Conservation (phyloP, 1,284 basidiomycete species). For the Lignosus rhinocerotis region DNA sequence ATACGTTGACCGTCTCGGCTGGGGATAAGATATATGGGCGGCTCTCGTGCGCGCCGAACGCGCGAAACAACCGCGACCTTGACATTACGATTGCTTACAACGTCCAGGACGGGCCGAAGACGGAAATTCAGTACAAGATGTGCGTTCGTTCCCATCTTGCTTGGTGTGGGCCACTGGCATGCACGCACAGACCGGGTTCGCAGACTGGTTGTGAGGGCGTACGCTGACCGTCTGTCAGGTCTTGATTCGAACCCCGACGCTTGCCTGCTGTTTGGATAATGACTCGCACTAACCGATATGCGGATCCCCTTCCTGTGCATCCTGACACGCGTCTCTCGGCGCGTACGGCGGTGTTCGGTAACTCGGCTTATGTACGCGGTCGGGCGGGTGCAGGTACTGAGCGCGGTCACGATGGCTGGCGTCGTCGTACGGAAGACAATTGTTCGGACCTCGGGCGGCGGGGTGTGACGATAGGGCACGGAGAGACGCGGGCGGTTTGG, state of each 20-base stretch:
- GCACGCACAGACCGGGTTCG: neutral
- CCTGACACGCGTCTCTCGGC: neutral
- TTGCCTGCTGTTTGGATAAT: neutral
- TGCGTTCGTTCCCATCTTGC: constrained; percentile 49
- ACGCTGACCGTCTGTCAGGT: constrained; percentile 75
- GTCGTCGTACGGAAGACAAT: neutral
- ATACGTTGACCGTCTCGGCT: constrained; percentile 64
- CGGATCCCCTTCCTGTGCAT: neutral
- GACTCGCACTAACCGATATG: neutral
- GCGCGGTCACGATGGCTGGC: neutral
- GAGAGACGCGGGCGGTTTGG: neutral
- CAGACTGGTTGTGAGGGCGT: constrained; percentile 33
- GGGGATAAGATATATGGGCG: constrained; percentile 74
- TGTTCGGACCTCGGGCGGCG: neutral
- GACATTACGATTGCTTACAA: constrained; percentile 86
- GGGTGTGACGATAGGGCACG: neutral
- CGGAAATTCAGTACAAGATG: constrained; percentile 73
- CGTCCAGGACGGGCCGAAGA: constrained; percentile 38
- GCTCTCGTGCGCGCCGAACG: constrained; percentile 83
- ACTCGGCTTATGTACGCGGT: constrained; percentile 2
- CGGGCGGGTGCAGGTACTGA: constrained; percentile 13
- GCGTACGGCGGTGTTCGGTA: neutral
- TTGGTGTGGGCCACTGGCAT: neutral
- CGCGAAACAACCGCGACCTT: constrained; percentile 88
- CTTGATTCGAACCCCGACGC: constrained; percentile 40